A percentile compares a stretch with the other conserved stretches of the same genome.
phyloP scores from a whole-genome alignment of 2,329 filamentous ascomycete genomes.

The Aspergillus calidoustus region DNA sequence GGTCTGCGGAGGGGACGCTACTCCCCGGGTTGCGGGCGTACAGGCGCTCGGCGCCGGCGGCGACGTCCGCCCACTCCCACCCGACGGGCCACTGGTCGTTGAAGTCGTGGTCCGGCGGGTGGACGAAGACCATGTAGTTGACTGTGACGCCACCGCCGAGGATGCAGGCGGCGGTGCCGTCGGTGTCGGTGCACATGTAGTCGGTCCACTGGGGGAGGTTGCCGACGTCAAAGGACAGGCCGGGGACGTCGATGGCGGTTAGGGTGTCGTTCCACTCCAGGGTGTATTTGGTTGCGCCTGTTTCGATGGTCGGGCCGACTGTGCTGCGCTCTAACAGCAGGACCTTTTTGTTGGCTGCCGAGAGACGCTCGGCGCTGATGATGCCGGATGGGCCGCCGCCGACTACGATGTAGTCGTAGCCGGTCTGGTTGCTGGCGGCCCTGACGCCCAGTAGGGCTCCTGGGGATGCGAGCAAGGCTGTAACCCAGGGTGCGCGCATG shows the following conservation, averaged over 20 bases:
- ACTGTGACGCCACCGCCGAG: slow-evolving; percentile 26
- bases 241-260: slow-evolving; percentile 25
- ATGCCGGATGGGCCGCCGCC: slow-evolving; percentile 28
- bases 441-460: too few species aligned
- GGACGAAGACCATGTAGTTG: slow-evolving; percentile 26
- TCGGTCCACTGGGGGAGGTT: slow-evolving; percentile 19
- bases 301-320: slow-evolving; percentile 18
- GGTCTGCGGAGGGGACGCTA: slow-evolving; percentile 66
- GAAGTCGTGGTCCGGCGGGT: slow-evolving; percentile 65
- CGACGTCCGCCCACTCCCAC: slow-evolving; percentile 69
- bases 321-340: slow-evolving; percentile 26
- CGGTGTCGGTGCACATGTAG: slow-evolving; percentile 27
- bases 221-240: slow-evolving; percentile 21
- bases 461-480: too few species aligned
- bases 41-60: slow-evolving; percentile 61
- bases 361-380: slow-evolving; percentile 26
- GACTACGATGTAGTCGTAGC: slow-evolving; percentile 30
- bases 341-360: slow-evolving; percentile 25
- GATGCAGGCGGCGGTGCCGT: slow-evolving; percentile 26
- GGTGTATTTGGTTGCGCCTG: slow-evolving; percentile 20
- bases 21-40: slow-evolving; percentile 74
- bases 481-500: too few species aligned
- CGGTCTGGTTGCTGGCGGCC: not conserved
- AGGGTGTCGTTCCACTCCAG: slow-evolving; percentile 26
- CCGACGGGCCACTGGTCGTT: slow-evolving; percentile 72